These are phyloP conservation scores for Penicillium angulare DNA, from an alignment of 495 filamentous ascomycete species.

Conservation along the genomic window DNA sequence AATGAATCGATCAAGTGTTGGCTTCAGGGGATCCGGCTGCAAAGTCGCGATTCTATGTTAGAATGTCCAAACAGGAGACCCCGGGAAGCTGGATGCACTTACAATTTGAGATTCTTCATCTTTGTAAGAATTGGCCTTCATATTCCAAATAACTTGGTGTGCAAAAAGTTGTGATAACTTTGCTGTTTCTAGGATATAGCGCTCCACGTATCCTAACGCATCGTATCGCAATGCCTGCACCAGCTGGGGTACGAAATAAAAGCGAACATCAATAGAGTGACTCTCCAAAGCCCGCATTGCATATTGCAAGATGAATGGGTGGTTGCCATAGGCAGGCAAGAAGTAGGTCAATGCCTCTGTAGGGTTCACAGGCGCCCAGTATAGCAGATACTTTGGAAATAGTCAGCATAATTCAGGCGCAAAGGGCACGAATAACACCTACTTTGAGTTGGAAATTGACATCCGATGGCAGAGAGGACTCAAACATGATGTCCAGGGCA, in stretches of 20 bases:
- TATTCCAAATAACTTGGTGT: conserved; percentile 99
- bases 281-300: conserved; percentile 93
- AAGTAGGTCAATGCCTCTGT: conserved; percentile 92
- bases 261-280: conserved; percentile 92
- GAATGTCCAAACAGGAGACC: conserved; percentile 1
- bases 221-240: conserved; percentile 97
- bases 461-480: conserved; percentile 69
- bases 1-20: conserved; percentile 88
- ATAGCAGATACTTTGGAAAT: conserved; percentile 73
- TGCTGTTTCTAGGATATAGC: conserved; percentile 94
- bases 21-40: conserved; percentile 89
- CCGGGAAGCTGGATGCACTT: conserved; percentile 34
- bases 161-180: conserved; percentile 96
- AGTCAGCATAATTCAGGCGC: neutral
- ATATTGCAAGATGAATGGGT: conserved; percentile 94
- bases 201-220: conserved; percentile 88
- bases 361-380: conserved; percentile 92
- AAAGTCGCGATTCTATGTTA: conserved; percentile 34
- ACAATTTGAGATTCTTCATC: conserved; percentile 90
- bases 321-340: conserved; percentile 86
- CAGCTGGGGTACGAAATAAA: conserved; percentile 98
- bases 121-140: conserved; percentile 98
- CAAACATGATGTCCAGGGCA: conserved; percentile 78
- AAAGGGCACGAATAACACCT: conserved; percentile 10
- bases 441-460: conserved; percentile 84